Base-by-base conservation (phyloP, 2,329 filamentous ascomycete species). In the Botryosphaeria agaves region DNA sequence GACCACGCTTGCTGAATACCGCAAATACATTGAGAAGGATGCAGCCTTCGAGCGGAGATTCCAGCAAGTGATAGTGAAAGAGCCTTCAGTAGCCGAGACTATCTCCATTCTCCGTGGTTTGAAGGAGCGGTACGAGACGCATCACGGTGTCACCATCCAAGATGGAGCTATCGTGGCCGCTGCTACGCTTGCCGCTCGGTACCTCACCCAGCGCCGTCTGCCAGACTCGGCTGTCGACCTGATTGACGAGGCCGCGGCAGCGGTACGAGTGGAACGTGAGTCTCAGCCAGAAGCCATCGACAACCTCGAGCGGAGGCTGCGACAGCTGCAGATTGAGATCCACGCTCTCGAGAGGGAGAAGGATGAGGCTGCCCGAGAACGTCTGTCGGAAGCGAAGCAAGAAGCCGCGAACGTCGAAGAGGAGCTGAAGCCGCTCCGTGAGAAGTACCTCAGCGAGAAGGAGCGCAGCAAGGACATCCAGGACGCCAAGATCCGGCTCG, bases 11-110 rank as follows among this genome's bases (percentile, higher is more conserved):
- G 73, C 75, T 37, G 89, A 98, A 53, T 98, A 98, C 58, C 74
- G 89, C 48, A 98, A 98, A 56, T 95, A 98, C 57, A 93, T 98
- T 39, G 89, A 98, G 55, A 98, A 98, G 59, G 89, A 98, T 46
- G 80, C 83, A 27, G 89, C 89, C 28, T 98, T 98, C 51, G 89
- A 98, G 57, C 82, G 89, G 56, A 81, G 89, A 54, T 98, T 98
- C 68, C 89, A 98, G 54, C 89, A 98, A 56, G 89, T 98, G 23
- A 57, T 98, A 26, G 87, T 95, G 52, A 94, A 94, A 60, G 89
- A 98, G 51, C 89, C 89, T 2, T 67, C 72, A 5, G 76, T 95
- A 29, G 55, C 72, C 1, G 89, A 98, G 58, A 95, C 89, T 9
- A 72, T 98, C 38, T 98, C 89, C 14, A 98, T 98, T 47, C 75